Conservation (phyloP, 768 basidiomycete genomes). For the Tricholoma saponaceum region DNA sequence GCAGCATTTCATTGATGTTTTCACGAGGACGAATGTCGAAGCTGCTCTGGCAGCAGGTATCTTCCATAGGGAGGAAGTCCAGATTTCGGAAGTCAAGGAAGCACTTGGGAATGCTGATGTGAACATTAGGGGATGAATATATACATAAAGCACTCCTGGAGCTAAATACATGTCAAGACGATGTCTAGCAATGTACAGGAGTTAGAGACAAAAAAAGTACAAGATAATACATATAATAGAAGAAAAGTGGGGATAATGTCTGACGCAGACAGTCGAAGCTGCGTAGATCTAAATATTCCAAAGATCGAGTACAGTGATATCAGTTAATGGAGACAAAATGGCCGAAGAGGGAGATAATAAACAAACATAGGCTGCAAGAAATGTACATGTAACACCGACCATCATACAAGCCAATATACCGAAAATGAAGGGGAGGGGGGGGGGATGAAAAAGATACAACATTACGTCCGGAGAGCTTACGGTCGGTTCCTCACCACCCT, state of each 20-base stretch:
- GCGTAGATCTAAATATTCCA: conserved; percentile 3
- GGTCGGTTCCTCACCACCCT: conserved; percentile 56
- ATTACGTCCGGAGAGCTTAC: conserved; percentile 2
- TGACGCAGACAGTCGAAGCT: not conserved
- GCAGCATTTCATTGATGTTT: conserved; percentile 87
- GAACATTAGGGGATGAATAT: conserved; percentile 33
- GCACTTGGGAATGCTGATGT: conserved; percentile 43
- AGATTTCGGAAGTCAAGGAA: conserved; percentile 76
- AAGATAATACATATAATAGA: not conserved
- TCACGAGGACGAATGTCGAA: conserved; percentile 74
- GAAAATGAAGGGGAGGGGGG: too few species aligned
- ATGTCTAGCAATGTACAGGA: conserved; percentile 9
- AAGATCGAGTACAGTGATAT: not conserved
- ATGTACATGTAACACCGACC: not conserved
- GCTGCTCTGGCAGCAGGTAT: conserved; percentile 96
- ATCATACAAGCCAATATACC: not conserved
- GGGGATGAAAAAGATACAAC: not conserved
- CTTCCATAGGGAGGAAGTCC: conserved; percentile 89
- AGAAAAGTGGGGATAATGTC: not conserved
- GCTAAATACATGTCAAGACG: not conserved
- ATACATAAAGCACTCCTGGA: not conserved
- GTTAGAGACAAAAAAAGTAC: conserved; percentile 3
- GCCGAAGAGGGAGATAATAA: conserved; percentile 8
- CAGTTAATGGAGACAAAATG: conserved; percentile 6
- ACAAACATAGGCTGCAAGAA: conserved; percentile 2